Evolutionary conservation across 441 rosid genomes (phyloP).

Genomic region (Arabidopsis hybrid): DNA sequence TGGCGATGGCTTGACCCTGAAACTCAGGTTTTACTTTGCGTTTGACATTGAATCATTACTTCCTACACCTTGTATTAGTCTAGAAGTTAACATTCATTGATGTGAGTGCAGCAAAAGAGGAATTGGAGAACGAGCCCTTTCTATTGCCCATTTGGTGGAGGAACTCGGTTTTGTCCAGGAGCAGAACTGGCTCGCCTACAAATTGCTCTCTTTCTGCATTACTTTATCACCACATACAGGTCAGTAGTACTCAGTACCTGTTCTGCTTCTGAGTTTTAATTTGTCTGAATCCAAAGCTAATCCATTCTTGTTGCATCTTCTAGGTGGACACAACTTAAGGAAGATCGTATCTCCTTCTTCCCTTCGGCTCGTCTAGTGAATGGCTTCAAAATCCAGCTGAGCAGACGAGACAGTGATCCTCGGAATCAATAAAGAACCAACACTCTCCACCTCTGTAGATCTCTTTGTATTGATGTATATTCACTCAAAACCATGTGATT

Average conservation of each 20-base stretch:
- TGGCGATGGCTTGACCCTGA: slow-evolving; percentile 88
- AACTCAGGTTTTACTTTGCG: slow-evolving; percentile 54
- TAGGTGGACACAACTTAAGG: slow-evolving; percentile 81
- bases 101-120: slow-evolving; percentile 65
- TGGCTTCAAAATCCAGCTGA: slow-evolving; percentile 70
- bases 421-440: slow-evolving; percentile 1
- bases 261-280: slow-evolving; percentile 7
- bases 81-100: background rate
- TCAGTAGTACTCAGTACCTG: slow-evolving; percentile 27
- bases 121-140: slow-evolving; percentile 77
- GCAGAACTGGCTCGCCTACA: slow-evolving; percentile 92
- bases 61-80: background rate
- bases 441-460: slow-evolving; percentile 35
- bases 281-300: slow-evolving; percentile 20
- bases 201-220: slow-evolving; percentile 82
- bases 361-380: slow-evolving; percentile 89
- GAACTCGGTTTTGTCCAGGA: slow-evolving; percentile 88
- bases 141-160: slow-evolving; percentile 83
- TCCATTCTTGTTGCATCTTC: slow-evolving; percentile 5
- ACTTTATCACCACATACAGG: slow-evolving; percentile 68
- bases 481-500: slow-evolving; percentile 34
- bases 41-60: slow-evolving; percentile 10
- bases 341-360: slow-evolving; percentile 76
- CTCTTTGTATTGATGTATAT: slow-evolving; percentile 26
- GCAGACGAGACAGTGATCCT: slow-evolving; percentile 37